A percentile compares a stretch with the other conserved stretches of the same genome.
phyloP scores from a whole-genome alignment of 2,329 filamentous ascomycete genomes.

The Neocatenulostroma microsporum region DNA sequence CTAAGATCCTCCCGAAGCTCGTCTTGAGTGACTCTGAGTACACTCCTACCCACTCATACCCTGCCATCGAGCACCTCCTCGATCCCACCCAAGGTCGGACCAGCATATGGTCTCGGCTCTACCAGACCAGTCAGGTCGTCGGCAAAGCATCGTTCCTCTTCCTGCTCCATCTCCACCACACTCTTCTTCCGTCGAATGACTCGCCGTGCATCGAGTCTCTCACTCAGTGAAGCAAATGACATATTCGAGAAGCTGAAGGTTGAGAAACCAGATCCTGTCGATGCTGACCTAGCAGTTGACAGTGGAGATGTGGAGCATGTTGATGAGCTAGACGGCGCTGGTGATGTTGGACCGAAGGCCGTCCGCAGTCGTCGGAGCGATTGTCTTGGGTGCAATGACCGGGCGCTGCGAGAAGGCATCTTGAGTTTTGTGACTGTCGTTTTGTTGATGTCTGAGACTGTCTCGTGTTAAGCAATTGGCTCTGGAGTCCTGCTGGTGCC shows the following conservation, averaged over 20 bases:
- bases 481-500: constrained; percentile 1
- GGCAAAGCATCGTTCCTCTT: constrained; percentile 21
- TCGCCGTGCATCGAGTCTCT: constrained; percentile 4
- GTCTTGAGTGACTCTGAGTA: too few species aligned
- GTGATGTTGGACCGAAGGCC: constrained; percentile 15
- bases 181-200: constrained; percentile 25
- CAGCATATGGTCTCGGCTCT: constrained; percentile 25
- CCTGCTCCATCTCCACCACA: constrained; percentile 24
- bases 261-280: too few species aligned
- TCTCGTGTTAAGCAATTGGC: background rate
- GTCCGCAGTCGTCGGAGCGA: constrained; percentile 25
- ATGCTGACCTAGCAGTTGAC: too few species aligned
- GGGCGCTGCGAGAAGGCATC: constrained; percentile 13
- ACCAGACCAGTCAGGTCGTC: constrained; percentile 19
- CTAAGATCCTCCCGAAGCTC: too few species aligned
- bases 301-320: constrained; percentile 9
- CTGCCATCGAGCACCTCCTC: constrained; percentile 26
- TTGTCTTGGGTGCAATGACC: constrained; percentile 14
- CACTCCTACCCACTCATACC: too few species aligned
- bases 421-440: too few species aligned
- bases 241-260: constrained; percentile 18
- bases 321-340: constrained; percentile 7
- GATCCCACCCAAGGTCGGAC: constrained; percentile 22
- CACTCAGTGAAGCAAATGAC: constrained; percentile 13
- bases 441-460: too few species aligned